These are phyloP conservation scores for Mycena crocata DNA, from an alignment of 768 basidiomycete genomes.

Conservation along the genomic window DNA sequence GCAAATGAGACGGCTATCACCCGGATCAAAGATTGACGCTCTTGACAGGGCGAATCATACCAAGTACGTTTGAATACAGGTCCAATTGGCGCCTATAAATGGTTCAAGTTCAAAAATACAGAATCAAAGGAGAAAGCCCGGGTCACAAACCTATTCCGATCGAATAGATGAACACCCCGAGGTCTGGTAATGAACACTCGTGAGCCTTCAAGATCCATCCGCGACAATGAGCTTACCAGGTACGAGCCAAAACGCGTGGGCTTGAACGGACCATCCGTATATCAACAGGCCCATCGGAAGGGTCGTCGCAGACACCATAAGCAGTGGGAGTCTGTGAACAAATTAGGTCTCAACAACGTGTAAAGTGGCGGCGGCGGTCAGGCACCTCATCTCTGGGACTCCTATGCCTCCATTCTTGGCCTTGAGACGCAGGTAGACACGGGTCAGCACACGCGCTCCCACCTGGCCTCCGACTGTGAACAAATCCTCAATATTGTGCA, in stretches of 20 bases:
- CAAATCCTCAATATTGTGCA: background rate
- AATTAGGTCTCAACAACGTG: conserved; percentile 11
- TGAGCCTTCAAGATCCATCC: background rate
- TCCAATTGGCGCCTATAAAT: conserved; percentile 48
- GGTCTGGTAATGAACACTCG: conserved; percentile 23
- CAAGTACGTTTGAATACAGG: conserved; percentile 68
- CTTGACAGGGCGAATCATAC: conserved; percentile 53
- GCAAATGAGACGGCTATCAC: background rate
- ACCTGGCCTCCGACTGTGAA: conserved; percentile 50
- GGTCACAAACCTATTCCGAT: conserved; percentile 59
- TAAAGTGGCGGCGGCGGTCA: background rate
- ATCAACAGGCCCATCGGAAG: conserved; percentile 73
- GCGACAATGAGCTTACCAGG: conserved; percentile 54
- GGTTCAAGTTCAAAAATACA: conserved; percentile 52
- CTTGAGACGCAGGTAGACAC: conserved; percentile 57
- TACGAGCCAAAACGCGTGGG: conserved; percentile 66
- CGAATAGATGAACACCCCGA: conserved; percentile 60
- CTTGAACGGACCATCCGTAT: conserved; percentile 70
- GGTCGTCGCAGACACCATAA: conserved; percentile 63
- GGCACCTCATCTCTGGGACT: conserved; percentile 66
- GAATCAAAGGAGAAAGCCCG: conserved; percentile 52
- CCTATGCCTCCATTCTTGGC: conserved; percentile 63
- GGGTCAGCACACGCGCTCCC: conserved; percentile 59
- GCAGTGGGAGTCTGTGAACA: conserved; percentile 41
- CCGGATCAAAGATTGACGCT: too few species aligned